Percentiles rank a stretch among this genome's conserved stretches.
These are phyloP conservation scores for Uronychia binucleata DNA, from an alignment of 73 alveolate genomes.

Conservation along the genomic window DNA sequence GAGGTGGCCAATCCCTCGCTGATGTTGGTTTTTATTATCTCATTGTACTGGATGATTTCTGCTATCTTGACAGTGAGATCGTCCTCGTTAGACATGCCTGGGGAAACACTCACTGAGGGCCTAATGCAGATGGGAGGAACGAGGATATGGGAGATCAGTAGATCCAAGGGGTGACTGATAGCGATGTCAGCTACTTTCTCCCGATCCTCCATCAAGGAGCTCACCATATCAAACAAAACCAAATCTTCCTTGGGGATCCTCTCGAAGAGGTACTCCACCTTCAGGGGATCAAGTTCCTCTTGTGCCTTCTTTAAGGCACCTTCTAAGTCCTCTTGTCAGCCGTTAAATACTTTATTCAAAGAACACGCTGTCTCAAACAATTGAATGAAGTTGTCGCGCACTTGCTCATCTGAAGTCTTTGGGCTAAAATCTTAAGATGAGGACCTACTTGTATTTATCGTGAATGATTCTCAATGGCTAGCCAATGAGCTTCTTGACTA, in stretches of 20 bases:
- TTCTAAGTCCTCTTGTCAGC: constrained; percentile 28
- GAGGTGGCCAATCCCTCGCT: constrained; percentile 67
- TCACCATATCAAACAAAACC: constrained; percentile 80
- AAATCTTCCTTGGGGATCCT: constrained; percentile 83
- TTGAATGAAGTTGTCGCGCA: constrained; percentile 40
- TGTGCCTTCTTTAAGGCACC: constrained; percentile 48
- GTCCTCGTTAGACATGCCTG: constrained; percentile 89
- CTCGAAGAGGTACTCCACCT: constrained; percentile 70
- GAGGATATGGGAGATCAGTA: constrained; percentile 76
- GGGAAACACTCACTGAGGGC: constrained; percentile 76
- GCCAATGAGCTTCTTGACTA: constrained; percentile 82
- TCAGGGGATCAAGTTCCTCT: constrained; percentile 72
- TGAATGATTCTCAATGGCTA: constrained; percentile 81
- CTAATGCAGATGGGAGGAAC: constrained; percentile 96
- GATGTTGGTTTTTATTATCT: constrained; percentile 56
- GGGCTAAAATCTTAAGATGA: constrained; percentile 10
- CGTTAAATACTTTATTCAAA: constrained; percentile 8
- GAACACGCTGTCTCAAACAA: constrained; percentile 32
- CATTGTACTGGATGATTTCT: constrained; percentile 76
- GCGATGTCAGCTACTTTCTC: neutral
- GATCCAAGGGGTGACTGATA: constrained; percentile 75
- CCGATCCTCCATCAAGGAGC: constrained; percentile 1
- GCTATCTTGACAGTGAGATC: constrained; percentile 89
- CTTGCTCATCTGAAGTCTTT: constrained; percentile 31
- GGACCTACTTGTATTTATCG: constrained; percentile 69